Evolutionary conservation across 495 filamentous ascomycete genomes (phyloP), one percentile per base, ranked within the genome.

Genomic region (Aspergillus ostianus): DNA sequence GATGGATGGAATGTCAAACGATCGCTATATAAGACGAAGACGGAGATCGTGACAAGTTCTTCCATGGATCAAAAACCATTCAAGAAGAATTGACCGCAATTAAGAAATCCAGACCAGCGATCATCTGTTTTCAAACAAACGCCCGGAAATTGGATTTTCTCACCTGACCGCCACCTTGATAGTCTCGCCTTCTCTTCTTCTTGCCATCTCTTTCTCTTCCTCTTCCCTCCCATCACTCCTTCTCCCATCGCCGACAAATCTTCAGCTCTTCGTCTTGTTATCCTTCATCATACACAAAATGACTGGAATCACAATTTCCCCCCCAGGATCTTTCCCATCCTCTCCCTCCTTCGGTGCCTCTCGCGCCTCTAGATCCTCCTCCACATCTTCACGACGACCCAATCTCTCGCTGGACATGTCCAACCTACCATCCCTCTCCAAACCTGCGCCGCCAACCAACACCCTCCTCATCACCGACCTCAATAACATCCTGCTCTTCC

Each of bases 381-480:
- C 63, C 18, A 26, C 65, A 26, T 62, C 60, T 19, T 67, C 77
- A 53, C 80, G 54, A 53, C 80, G 57, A 51, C 65, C 84, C 46
- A 80, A 81, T n/a, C 83, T 94, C 55, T 87, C 86, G 5, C 80
- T 98, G 57, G 93, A 97, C 71, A 81, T 98, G 36, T 87, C 87
- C 60, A 87, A 80, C 69, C 70, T 97, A 19, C 93, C 93, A 36
- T 82, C 91, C 3, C 80, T 97, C 26, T 76, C 78, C n/a, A 83
- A 87, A 67, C 93, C 94, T 6, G 84, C 90, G 3, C 85, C 89
- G 21, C 92, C 93, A 36, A 89, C 91, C 59, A 98, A 98, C 77
- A 97, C 92, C 0, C 90, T 98, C 53, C 82, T 98, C 57, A 91
- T 98, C 73, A 94, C 91, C 64, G 78, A 96, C 73, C 86, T 98